A percentile compares a stretch with the other conserved stretches of the same genome.
phyloP scores from a whole-genome alignment of 2,329 filamentous ascomycete genomes.

The Curvularia eragrostidis region DNA sequence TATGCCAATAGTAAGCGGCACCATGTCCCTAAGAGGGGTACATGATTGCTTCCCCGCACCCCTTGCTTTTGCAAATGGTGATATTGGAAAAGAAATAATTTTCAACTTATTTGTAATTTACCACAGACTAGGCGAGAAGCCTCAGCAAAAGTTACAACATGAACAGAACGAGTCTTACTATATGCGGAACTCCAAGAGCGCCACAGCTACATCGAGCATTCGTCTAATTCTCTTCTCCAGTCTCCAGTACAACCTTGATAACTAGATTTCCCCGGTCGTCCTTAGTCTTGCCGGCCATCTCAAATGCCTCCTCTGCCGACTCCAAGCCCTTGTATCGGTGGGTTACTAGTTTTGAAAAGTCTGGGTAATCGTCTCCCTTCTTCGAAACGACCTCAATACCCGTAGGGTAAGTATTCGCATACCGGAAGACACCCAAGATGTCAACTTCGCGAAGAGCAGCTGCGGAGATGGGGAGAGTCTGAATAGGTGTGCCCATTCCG shows the following conservation, averaged over 20 bases:
- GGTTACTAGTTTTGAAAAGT: constrained; percentile 74
- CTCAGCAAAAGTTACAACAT: background rate
- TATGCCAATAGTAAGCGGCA: background rate
- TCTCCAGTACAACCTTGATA: constrained; percentile 70
- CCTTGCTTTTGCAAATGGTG: constrained; percentile 6
- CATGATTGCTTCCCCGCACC: constrained; percentile 9
- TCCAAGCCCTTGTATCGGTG: constrained; percentile 72
- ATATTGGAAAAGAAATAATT: background rate
- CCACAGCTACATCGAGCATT: constrained; percentile 20
- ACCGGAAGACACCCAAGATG: constrained; percentile 78
- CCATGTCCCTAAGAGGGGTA: background rate
- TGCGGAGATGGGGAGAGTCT: constrained; percentile 75
- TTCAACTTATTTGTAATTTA: background rate
- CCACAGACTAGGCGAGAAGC: background rate
- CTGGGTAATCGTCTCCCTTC: constrained; percentile 61
- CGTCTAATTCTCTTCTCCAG: constrained; percentile 39
- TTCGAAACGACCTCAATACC: constrained; percentile 67
- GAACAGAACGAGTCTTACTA: background rate
- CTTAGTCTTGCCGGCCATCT: constrained; percentile 71
- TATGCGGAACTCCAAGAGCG: background rate
- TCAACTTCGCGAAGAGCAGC: constrained; percentile 78
- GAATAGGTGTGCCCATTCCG: constrained; percentile 79
- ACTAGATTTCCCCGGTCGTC: constrained; percentile 73
- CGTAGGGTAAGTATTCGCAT: constrained; percentile 76
- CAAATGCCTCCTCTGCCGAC: constrained; percentile 69